Percentiles rank a stretch among this genome's conserved stretches.
Conservation (phyloP, 73 alveolate species). For the Breviolum minutum region DNA sequence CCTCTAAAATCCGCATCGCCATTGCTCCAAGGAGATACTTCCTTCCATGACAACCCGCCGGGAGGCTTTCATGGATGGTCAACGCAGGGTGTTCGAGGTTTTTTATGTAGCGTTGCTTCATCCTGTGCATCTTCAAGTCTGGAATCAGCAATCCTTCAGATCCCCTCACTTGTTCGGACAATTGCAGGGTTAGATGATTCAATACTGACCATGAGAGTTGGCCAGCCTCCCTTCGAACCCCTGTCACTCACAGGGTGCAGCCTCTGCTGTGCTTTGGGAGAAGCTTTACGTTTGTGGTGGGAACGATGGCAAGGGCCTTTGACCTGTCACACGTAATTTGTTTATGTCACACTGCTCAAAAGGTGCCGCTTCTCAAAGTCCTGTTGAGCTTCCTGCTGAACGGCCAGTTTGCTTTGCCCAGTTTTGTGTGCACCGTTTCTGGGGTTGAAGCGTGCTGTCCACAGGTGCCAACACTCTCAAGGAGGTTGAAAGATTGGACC, state of each 20-base stretch:
- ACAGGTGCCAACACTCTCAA: conserved; percentile 2
- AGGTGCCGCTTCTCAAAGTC: too few relatives aligned
- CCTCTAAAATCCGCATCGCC: background rate
- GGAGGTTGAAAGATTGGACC: conserved; percentile 7
- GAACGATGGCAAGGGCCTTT: conserved; percentile 22
- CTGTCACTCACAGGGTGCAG: conserved; percentile 23
- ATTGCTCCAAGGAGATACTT: conserved; percentile 5
- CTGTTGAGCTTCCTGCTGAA: too few relatives aligned
- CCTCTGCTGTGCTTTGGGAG: conserved; percentile 32
- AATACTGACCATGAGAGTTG: background rate
- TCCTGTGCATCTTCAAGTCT: too few relatives aligned
- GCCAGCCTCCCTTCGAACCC: background rate
- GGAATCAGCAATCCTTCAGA: background rate
- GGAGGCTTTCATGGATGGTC: background rate
- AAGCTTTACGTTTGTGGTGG: conserved; percentile 47
- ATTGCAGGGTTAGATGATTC: too few relatives aligned
- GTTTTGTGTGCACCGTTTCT: too few relatives aligned
- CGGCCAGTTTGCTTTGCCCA: too few relatives aligned
- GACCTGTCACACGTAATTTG: too few relatives aligned
- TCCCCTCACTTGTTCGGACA: too few relatives aligned
- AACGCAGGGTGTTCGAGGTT: background rate
- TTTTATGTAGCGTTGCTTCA: background rate
- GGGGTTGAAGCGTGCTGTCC: background rate
- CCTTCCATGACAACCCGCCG: conserved; percentile 36
- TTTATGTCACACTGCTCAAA: too few relatives aligned